phyloP scores from a whole-genome alignment of 164 flowering plant species.

The Annona squamosa region DNA sequence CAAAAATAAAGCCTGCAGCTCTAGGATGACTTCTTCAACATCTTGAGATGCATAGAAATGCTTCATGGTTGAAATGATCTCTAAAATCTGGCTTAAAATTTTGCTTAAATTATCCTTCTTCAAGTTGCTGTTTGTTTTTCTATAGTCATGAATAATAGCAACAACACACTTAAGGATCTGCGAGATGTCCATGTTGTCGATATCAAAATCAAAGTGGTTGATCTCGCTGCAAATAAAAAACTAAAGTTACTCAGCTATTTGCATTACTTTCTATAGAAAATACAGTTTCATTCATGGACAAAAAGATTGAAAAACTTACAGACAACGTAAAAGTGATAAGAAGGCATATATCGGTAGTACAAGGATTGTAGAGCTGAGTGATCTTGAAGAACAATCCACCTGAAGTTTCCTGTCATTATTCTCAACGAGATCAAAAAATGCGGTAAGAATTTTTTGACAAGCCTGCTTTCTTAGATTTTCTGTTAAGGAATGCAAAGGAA shows the following conservation, averaged over 20 bases:
- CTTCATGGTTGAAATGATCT: constrained; percentile 51
- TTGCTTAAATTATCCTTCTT: constrained; percentile 32
- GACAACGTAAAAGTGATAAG: constrained; percentile 49
- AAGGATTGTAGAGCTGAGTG: constrained; percentile 21
- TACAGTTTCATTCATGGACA: background rate
- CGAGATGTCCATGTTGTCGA: constrained; percentile 37
- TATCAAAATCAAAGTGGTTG: constrained; percentile 24
- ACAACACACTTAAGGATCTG: constrained; percentile 40
- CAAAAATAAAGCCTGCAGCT: constrained; percentile 61
- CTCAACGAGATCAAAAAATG: constrained; percentile 48
- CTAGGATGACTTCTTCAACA: constrained; percentile 57
- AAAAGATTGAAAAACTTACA: constrained; percentile 43
- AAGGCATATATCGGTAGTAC: constrained; percentile 55
- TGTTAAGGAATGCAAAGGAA: constrained; percentile 57
- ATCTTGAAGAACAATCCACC: constrained; percentile 12
- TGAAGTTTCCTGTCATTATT: constrained; percentile 26
- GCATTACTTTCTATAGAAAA: background rate
- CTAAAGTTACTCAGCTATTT: background rate
- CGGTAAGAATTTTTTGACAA: constrained; percentile 32
- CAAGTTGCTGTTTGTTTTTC: constrained; percentile 23
- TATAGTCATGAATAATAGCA: constrained; percentile 34
- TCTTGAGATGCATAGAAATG: constrained; percentile 47
- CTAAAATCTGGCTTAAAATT: constrained; percentile 55
- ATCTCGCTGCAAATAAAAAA: constrained; percentile 41
- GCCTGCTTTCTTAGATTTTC: constrained; percentile 43